These are phyloP conservation scores for Wickerhamiella siamensis DNA, from an alignment of 805 yeast species.

Conservation along the genomic window DNA sequence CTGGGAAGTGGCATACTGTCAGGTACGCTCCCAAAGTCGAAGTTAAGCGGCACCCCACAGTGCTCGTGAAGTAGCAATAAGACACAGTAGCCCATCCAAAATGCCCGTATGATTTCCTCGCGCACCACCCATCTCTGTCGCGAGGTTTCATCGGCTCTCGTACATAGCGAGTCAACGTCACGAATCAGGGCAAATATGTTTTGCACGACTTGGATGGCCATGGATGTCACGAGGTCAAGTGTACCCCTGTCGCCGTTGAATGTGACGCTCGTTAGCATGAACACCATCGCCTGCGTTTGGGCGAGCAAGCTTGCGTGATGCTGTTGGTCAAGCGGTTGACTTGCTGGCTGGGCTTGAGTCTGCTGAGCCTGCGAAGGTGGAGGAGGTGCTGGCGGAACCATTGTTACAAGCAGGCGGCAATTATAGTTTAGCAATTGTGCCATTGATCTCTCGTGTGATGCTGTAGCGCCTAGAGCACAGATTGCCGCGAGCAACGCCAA, in stretches of 20 bases:
- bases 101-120: not conserved
- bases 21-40: constrained; percentile 5
- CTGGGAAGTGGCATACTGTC: constrained; percentile 20
- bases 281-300: not conserved
- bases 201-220: not conserved
- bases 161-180: not conserved
- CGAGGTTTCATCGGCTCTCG: not conserved
- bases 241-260: not conserved
- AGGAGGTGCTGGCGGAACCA: not conserved
- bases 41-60: not conserved
- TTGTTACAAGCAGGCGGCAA: constrained; percentile 19
- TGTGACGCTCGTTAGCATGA: not conserved
- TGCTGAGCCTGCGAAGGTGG: not conserved
- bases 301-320: no score
- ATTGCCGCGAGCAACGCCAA: constrained; percentile 23
- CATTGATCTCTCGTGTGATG: constrained; percentile 19
- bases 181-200: not conserved
- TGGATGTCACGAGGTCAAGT: not conserved
- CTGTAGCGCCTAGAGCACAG: constrained; percentile 24
- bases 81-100: not conserved
- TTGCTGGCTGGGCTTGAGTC: no score
- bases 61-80: not conserved
- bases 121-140: not conserved
- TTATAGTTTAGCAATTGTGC: constrained; percentile 12
- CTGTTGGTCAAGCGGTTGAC: no score